Base-by-base conservation (phyloP, 805 yeast species). In the Saturnispora hagleri region DNA sequence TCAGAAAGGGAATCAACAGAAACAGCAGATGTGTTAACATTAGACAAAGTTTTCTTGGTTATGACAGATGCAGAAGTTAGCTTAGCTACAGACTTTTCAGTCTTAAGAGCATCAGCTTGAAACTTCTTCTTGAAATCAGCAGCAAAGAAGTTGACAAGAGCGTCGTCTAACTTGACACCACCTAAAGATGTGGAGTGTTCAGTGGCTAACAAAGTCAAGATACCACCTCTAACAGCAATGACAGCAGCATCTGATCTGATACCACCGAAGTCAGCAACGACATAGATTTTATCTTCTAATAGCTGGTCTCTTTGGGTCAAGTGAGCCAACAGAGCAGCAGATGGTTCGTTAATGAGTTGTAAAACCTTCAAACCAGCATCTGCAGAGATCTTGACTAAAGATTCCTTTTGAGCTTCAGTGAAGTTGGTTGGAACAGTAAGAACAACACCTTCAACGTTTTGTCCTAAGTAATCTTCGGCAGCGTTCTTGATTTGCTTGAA, bases 221-320 rank as follows among this genome's bases (percentile, higher is more conserved):
- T 80, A 63, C 99, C 99, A 57, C 96, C 96, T 74, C 97, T 83
- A 50, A 84, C 86, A 41, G 97, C 82, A 62, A 93, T 74, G 48
- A 93, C 90, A 54, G 98, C 96, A 56, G 90, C 97, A 66, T 93
- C 98, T 42, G 96, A 84, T 72, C 98, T 80, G 60, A 89, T 77
- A 65, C 96, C 97, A 68, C 99, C 99, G 63, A 93, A 87, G 70
- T 93, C 99, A 51, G 95, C 95, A 60, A 93, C 97, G 47, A 89
- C 95, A 63, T 83, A 83, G 54, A 87, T 70, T 74, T 84, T 84
- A 71, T 89, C 95, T 58, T 80, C 71, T 51, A 62, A 61, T 55
- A 76, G 68, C 51, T 72, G 69, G 56, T 76, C 80, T 44, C 78
- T 73, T 51, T 74, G 68, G 41, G 78, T 71, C 54, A 81, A 73